phyloP scores from a whole-genome alignment of 768 basidiomycete species.

The Leccinellum rugosiceps region DNA sequence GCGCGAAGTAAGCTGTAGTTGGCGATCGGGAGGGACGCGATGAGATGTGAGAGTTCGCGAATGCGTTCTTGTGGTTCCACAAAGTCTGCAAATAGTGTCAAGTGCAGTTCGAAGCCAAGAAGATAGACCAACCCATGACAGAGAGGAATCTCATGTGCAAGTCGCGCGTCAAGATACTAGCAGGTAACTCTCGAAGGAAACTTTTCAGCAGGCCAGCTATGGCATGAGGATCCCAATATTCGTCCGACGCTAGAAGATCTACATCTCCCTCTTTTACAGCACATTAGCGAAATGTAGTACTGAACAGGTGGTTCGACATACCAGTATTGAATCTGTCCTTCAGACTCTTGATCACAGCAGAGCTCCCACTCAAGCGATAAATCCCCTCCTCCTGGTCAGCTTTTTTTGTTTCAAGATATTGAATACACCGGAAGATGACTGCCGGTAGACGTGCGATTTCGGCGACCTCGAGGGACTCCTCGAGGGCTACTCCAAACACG shows the following conservation, averaged over 20 bases:
- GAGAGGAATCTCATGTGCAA: constrained; percentile 87
- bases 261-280: constrained; percentile 83
- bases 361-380: constrained; percentile 92
- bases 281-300: constrained; percentile 6
- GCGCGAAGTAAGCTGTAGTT: constrained; percentile 95
- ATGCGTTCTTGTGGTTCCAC: constrained; percentile 87
- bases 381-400: constrained; percentile 98
- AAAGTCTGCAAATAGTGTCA: constrained; percentile 58
- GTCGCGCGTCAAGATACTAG: constrained; percentile 88
- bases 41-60: constrained; percentile 78
- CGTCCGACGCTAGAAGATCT: constrained; percentile 81
- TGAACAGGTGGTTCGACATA: constrained; percentile 34
- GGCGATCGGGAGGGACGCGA: constrained; percentile 81
- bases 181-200: constrained; percentile 90
- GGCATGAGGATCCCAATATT: constrained; percentile 97
- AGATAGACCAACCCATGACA: constrained; percentile 76
- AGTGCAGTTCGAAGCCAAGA: background rate
- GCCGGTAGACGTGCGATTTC: constrained; percentile 90
- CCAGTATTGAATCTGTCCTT: constrained; percentile 92
- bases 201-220: constrained; percentile 93
- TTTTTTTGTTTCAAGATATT: constrained; percentile 90
- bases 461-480: constrained; percentile 85
- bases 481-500: constrained; percentile 86
- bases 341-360: constrained; percentile 89
- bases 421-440: constrained; percentile 91